phyloP scores from a whole-genome alignment of 768 basidiomycete genomes.

The Panaeolus cyanescens region DNA sequence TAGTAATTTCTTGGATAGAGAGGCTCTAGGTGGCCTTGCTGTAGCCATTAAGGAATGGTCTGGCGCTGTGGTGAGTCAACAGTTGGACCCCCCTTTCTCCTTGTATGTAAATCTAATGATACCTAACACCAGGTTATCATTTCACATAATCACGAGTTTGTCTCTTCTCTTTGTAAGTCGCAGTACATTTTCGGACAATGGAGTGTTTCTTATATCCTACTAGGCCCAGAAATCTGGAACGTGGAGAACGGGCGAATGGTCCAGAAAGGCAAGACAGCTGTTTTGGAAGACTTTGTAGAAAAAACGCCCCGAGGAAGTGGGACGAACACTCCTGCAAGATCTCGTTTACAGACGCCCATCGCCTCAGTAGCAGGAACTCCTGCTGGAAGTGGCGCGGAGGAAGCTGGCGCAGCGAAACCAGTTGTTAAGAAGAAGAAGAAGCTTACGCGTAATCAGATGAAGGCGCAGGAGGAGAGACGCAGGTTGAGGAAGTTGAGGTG shows the following conservation, averaged over 20 bases:
- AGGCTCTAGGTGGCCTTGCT: slow-evolving; percentile 92
- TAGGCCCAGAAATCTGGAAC: slow-evolving; percentile 94
- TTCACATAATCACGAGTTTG: slow-evolving; percentile 92
- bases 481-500: slow-evolving; percentile 78
- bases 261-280: slow-evolving; percentile 84
- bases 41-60: slow-evolving; percentile 95
- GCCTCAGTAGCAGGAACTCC: slow-evolving; percentile 76
- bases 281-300: slow-evolving; percentile 79
- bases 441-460: slow-evolving; percentile 84
- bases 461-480: slow-evolving; percentile 86
- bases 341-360: slow-evolving; percentile 68
- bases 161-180: slow-evolving; percentile 74
- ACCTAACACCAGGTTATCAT: slow-evolving; percentile 74
- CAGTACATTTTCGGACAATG: slow-evolving; percentile 8
- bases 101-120: slow-evolving; percentile 14
- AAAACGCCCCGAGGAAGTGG: slow-evolving; percentile 74
- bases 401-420: slow-evolving; percentile 34
- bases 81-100: slow-evolving; percentile 5
- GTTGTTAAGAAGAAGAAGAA: slow-evolving; percentile 86
- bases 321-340: slow-evolving; percentile 68
- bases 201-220: slow-evolving; percentile 8
- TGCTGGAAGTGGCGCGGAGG: slow-evolving; percentile 78
- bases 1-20: slow-evolving; percentile 96
- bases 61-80: slow-evolving; percentile 76
- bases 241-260: slow-evolving; percentile 84